Base-by-base conservation (phyloP, 2,329 filamentous ascomycete species). In the Zalaria obscura region DNA sequence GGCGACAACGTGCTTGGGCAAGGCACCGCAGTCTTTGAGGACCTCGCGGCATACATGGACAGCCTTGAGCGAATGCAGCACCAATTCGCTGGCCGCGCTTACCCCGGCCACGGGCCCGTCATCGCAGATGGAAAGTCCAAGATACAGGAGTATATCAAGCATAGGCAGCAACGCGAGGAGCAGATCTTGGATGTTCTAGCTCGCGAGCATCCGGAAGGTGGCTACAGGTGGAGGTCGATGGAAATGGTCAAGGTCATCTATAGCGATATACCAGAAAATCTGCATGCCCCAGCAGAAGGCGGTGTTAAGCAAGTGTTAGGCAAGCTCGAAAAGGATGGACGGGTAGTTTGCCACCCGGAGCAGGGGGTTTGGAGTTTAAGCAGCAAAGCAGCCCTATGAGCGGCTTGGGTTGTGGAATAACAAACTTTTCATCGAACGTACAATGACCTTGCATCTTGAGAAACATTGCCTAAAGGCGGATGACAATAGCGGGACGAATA, bases 161-260 rank as follows among this genome's bases (percentile, higher is more conserved):
- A 96, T 63, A 72, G 89, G 28, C 73, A 76, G 52, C 73, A 83
- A 63, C 73, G 91, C 25, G 89, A 96, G 61, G 69, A 77, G 32
- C 83, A 93, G 57, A 77, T 93, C 4, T 48, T 91, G 11, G 70
- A 73, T 42, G 76, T 80, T 0, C 58, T 93, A 50, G 53, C 55
- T 58, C 57, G 51, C 58, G 39, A 41, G 5, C 26, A 27, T 39
- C 42, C 40, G 41, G 39, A 28, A 47, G 55, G 33, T 50, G 36
- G 55, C n/a, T 46, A 49, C 33, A 57, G 59, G 2, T 86, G 81
- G 83, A 75, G 73, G 5, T 70, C 77, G 5, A 80, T 86, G 72
- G 84, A 89, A 44, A 68, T 96, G 48, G 89, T 95, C n/a, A 83
- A 82, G 60, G 66, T 83, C 28, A 85, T 98, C 29, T 98, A 98